These are phyloP conservation scores for Picochlorum sp. DNA, from an alignment of 139 green algal species.

Conservation along the genomic window DNA sequence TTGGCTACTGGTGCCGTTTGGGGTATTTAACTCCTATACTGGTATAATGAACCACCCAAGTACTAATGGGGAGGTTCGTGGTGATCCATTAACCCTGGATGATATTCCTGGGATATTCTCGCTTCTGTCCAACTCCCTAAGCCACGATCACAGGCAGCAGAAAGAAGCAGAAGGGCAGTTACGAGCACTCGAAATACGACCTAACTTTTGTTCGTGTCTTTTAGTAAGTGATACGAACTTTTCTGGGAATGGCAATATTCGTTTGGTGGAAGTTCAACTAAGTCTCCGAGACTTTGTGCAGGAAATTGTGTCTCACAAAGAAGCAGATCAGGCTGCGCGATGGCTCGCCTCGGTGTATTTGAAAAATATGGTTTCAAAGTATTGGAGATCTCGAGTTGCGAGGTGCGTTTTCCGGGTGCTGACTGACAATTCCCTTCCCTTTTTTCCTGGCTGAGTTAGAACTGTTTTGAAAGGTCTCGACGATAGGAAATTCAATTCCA, in stretches of 20 bases:
- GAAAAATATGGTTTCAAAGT: conserved; percentile 78
- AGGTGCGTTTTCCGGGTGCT: conserved; percentile 3
- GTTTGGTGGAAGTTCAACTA: not conserved
- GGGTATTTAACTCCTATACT: too few species aligned
- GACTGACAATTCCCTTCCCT: too few species aligned
- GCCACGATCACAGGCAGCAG: conserved; percentile 36
- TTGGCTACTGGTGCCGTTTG: too few species aligned
- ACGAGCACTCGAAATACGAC: conserved; percentile 35
- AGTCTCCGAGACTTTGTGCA: too few species aligned
- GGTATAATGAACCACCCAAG: not conserved
- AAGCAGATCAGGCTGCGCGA: conserved; percentile 55
- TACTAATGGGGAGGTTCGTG: not conserved
- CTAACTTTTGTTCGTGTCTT: conserved; percentile 76
- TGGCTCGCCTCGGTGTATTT: conserved; percentile 83
- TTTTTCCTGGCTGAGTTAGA: too few species aligned
- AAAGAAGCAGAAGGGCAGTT: conserved; percentile 59
- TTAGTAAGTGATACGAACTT: conserved; percentile 26
- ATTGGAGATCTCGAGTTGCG: conserved; percentile 42
- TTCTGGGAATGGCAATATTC: not conserved
- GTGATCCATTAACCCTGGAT: conserved; percentile 2
- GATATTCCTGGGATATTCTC: conserved; percentile 32
- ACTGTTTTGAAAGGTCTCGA: too few species aligned
- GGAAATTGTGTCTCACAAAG: conserved; percentile 59
- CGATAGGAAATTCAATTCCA: too few species aligned
- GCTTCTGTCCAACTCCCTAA: conserved; percentile 45